Base-by-base conservation (phyloP, 768 basidiomycete species). In the Pulveroboletus ravenelii region DNA sequence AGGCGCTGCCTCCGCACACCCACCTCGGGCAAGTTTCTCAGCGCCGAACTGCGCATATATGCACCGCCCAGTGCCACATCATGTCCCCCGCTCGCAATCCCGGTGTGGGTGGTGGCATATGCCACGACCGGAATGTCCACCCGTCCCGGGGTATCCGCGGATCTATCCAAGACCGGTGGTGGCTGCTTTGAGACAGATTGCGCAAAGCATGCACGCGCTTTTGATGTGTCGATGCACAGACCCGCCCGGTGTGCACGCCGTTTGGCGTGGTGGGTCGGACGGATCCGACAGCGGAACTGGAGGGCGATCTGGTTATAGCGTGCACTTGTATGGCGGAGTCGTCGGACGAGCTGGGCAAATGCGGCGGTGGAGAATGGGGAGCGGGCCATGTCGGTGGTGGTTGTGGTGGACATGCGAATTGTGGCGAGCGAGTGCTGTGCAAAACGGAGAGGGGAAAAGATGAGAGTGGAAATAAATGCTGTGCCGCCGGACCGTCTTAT, bases 241-340 rank as follows among this genome's bases (percentile, higher is more conserved):
- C 73, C 70, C 25, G 75, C 72, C n/a, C 55, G 52, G 15, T 50
- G 56, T 9, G 82, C 81, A 32, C 70, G 75, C 5, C 62, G 71
- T 39, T 74, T 74, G 1, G 81, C 81, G 60, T 77, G 77, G 53
- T 70, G 55, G 0, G 77, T 76, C 13, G 68, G 73, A 5, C 50
- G 62, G 13, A 69, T 57, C 14, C 68, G 58, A 31, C 62, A 53
- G 47, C 79, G 78, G 29, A 71, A 60, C 40, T 64, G 59, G 41
- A 52, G 60, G 0, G 80, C 78, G 49, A 78, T 61, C 35, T 59
- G 58, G 42, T 60, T 48, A 62, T 76, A 74, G 50, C 68, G 73
- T 1, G 56, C 61, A 63, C 80, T 81, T 31, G 80, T 72, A 36
- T 61, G 60, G 27, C 70, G 73, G 34, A 81, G 70, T 41, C 72